A percentile compares a stretch with the other conserved stretches of the same genome.
These are phyloP conservation scores for Coprinellus micaceus DNA, from an alignment of 768 basidiomycete genomes.

Conservation along the genomic window DNA sequence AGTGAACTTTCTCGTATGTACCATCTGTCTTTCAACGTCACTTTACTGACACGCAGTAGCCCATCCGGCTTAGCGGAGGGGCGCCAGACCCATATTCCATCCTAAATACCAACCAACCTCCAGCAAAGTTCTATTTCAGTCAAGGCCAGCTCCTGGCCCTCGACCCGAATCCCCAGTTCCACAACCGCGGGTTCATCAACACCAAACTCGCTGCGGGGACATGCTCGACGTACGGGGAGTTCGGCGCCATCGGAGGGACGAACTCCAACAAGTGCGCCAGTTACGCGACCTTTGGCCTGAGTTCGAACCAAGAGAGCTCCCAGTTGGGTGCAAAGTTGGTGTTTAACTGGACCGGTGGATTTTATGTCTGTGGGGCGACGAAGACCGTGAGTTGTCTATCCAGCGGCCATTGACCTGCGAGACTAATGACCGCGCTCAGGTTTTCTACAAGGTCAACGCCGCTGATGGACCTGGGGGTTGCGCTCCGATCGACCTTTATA, in stretches of 20 bases:
- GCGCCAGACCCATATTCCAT: conserved; percentile 19
- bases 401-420: not conserved
- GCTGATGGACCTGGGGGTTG: conserved; percentile 17
- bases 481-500: conserved; percentile 18
- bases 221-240: conserved; percentile 25
- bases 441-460: conserved; percentile 20
- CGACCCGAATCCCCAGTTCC: conserved; percentile 11
- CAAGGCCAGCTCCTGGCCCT: conserved; percentile 22
- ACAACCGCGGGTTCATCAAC: conserved; percentile 1
- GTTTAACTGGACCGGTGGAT: conserved; percentile 26
- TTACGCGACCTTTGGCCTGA: conserved; percentile 25
- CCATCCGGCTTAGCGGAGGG: conserved; percentile 23
- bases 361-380: conserved; percentile 27
- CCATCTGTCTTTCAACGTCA: not conserved
- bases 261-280: conserved; percentile 31
- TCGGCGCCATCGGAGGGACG: conserved; percentile 23
- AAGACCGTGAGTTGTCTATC: conserved; percentile 6
- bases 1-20: conserved; percentile 23
- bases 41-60: conserved; percentile 15
- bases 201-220: not conserved
- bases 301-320: conserved; percentile 25
- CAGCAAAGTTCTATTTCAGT: conserved; percentile 31
- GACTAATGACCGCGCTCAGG: conserved; percentile 9
- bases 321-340: conserved; percentile 28
- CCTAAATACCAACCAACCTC: conserved; percentile 22